These are phyloP conservation scores for Schwanniomyces pseudopolymorphus DNA, from an alignment of 805 yeast species.

Conservation along the genomic window DNA sequence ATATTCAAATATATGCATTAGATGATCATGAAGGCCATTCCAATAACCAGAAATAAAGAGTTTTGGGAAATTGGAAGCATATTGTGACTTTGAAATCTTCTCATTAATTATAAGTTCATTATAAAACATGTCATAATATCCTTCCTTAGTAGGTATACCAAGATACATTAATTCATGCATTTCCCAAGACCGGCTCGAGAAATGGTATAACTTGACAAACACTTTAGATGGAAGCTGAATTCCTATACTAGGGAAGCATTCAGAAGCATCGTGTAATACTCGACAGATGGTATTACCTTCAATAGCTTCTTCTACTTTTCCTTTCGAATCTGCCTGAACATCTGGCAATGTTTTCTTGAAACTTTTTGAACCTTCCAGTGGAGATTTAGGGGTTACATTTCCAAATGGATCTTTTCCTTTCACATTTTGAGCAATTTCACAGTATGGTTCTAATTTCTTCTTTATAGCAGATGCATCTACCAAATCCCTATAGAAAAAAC, in stretches of 20 bases:
- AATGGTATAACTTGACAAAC: conserved; percentile 3
- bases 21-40: conserved; percentile 1
- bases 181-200: neutral
- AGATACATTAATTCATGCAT: neutral
- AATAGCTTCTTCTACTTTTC: neutral
- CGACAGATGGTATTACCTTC: conserved; percentile 1
- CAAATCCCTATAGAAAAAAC: conserved; percentile 3
- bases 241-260: neutral
- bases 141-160: neutral
- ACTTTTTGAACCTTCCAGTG: neutral
- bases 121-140: conserved; percentile 3
- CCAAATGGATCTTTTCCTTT: conserved; percentile 1
- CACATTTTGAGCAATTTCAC: neutral
- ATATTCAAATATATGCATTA: conserved; percentile 5
- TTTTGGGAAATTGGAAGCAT: conserved; percentile 4
- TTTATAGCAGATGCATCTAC: conserved; percentile 1
- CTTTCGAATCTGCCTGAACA: neutral
- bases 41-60: conserved; percentile 1
- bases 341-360: too few relatives aligned
- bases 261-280: neutral
- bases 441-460: neutral
- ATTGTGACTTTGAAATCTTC: neutral
- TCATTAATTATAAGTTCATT: conserved; percentile 2
- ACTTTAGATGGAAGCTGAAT: neutral
- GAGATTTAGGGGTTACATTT: neutral